phyloP scores from a whole-genome alignment of 2,329 filamentous ascomycete genomes.

The Fusarium solani-melongenae region DNA sequence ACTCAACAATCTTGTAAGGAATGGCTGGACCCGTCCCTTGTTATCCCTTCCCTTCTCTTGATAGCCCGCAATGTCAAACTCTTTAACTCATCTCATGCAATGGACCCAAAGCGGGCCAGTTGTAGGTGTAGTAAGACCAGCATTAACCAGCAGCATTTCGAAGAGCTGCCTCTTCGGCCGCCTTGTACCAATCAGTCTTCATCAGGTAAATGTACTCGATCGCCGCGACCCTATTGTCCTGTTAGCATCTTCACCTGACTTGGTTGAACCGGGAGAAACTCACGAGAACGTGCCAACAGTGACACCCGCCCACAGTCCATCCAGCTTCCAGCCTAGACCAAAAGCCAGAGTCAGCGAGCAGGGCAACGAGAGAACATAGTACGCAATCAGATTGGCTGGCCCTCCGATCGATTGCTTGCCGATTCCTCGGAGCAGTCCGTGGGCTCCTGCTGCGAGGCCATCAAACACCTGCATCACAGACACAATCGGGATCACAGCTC shows the following conservation, averaged over 20 bases:
- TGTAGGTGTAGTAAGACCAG: too few relatives aligned
- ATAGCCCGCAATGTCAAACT: background rate
- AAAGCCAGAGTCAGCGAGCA: constrained; percentile 84
- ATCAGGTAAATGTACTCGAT: constrained; percentile 66
- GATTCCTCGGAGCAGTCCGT: constrained; percentile 86
- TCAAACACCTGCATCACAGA: constrained; percentile 94
- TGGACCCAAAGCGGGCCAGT: background rate
- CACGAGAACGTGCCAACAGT: constrained; percentile 76
- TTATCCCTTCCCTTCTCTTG: background rate
- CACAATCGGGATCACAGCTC: constrained; percentile 79
- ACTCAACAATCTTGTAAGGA: background rate
- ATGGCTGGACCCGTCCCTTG: background rate
- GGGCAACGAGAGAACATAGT: constrained; percentile 88
- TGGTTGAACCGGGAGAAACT: constrained; percentile 42
- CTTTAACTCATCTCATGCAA: background rate
- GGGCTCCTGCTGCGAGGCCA: constrained; percentile 79
- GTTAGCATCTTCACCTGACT: constrained; percentile 9
- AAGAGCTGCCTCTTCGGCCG: constrained; percentile 63
- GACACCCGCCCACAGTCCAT: constrained; percentile 84
- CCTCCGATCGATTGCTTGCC: constrained; percentile 91
- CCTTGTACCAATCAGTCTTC: constrained; percentile 64
- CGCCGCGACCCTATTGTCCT: constrained; percentile 55
- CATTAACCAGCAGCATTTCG: constrained; percentile 61
- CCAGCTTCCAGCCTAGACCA: constrained; percentile 78
- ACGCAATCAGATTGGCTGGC: constrained; percentile 86